These are phyloP conservation scores for Saccharomyces uvarum DNA, from an alignment of 1,139 yeast genomes.

Conservation along the genomic window DNA sequence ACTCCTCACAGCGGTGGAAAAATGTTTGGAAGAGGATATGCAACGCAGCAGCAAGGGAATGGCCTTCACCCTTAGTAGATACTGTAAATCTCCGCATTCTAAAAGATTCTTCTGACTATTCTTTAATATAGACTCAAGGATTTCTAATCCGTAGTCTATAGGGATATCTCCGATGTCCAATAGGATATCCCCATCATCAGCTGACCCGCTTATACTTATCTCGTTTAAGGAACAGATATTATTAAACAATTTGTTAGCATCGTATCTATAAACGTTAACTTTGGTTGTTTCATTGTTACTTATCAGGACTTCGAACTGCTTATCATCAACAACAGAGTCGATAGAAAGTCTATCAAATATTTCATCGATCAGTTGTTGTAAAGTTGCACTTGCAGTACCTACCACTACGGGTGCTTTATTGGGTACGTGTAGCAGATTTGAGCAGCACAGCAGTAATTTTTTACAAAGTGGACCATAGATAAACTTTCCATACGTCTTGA, in stretches of 20 bases:
- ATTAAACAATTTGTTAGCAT: slow-evolving; percentile 58
- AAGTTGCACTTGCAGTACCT: slow-evolving; percentile 90
- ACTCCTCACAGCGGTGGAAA: slow-evolving; percentile 64
- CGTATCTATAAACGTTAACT: slow-evolving; percentile 52
- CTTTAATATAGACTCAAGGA: slow-evolving; percentile 54
- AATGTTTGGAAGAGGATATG: slow-evolving; percentile 54
- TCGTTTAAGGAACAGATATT: slow-evolving; percentile 68
- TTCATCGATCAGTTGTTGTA: slow-evolving; percentile 73
- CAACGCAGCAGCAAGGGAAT: slow-evolving; percentile 69
- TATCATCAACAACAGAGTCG: slow-evolving; percentile 22
- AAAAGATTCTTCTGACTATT: slow-evolving; percentile 53
- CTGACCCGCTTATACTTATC: slow-evolving; percentile 24
- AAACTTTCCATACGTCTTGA: slow-evolving; percentile 51
- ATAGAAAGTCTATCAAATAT: slow-evolving; percentile 51
- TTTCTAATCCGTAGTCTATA: slow-evolving; percentile 67
- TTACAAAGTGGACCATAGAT: slow-evolving; percentile 53
- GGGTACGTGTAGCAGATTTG: slow-evolving; percentile 54
- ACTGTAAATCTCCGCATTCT: slow-evolving; percentile 56
- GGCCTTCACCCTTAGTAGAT: slow-evolving; percentile 54
- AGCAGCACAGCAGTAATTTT: slow-evolving; percentile 59
- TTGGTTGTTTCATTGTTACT: slow-evolving; percentile 40
- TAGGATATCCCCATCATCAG: slow-evolving; percentile 36
- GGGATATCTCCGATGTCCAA: slow-evolving; percentile 49
- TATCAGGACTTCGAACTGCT: slow-evolving; percentile 33
- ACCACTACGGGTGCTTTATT: slow-evolving; percentile 58